These are phyloP conservation scores for Cladophialophora yegresii DNA, from an alignment of 2,329 filamentous ascomycete genomes.

Conservation along the genomic window DNA sequence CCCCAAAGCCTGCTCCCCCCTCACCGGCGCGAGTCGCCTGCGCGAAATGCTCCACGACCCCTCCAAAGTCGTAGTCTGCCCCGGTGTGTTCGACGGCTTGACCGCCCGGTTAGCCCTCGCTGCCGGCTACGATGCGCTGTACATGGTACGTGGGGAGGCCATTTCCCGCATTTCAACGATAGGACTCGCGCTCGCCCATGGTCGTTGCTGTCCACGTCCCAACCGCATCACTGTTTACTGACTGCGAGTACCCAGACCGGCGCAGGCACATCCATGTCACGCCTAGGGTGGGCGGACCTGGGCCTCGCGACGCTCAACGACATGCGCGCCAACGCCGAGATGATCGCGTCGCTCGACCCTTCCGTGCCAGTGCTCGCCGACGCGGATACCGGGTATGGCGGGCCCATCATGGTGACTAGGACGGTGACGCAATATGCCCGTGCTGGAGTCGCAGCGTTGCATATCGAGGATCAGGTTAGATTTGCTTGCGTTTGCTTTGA, in stretches of 20 bases:
- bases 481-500: background rate
- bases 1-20: constrained; percentile 20
- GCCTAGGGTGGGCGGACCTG: constrained; percentile 54
- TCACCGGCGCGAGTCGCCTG: constrained; percentile 35
- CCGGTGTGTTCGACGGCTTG: constrained; percentile 56
- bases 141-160: constrained; percentile 45
- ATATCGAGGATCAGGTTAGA: constrained; percentile 55
- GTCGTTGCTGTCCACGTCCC: background rate
- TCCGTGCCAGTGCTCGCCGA: constrained; percentile 56
- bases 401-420: constrained; percentile 52
- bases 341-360: constrained; percentile 56
- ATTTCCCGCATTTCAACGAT: background rate
- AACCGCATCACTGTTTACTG: background rate
- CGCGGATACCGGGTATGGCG: constrained; percentile 57
- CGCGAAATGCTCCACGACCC: constrained; percentile 42
- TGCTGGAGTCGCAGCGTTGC: constrained; percentile 58
- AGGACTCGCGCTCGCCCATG: background rate
- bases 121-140: constrained; percentile 53
- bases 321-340: constrained; percentile 57
- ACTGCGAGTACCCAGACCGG: constrained; percentile 11
- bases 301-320: constrained; percentile 55
- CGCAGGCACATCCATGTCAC: constrained; percentile 51
- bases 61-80: constrained; percentile 47
- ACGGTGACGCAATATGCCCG: constrained; percentile 55
- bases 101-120: constrained; percentile 53